These are phyloP conservation scores for Scytalidium lignicola DNA, from an alignment of 2,329 filamentous ascomycete genomes.

Conservation along the genomic window DNA sequence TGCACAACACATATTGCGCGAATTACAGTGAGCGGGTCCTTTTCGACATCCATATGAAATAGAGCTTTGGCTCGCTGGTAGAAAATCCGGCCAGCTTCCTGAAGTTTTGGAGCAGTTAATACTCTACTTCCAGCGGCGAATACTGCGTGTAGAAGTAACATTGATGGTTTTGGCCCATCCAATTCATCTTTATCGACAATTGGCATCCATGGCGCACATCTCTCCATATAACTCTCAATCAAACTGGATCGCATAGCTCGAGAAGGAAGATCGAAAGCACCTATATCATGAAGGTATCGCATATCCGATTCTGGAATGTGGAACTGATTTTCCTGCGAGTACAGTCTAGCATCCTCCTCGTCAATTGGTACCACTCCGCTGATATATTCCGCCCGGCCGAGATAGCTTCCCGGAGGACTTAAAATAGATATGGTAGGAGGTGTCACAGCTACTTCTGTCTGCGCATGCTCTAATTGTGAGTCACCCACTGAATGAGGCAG, in stretches of 20 bases:
- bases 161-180: conserved; percentile 19
- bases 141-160: conserved; percentile 33
- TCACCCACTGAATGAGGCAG: too few species aligned
- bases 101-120: conserved; percentile 14
- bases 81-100: conserved; percentile 25
- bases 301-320: background rate
- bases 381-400: background rate
- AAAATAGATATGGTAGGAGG: too few species aligned
- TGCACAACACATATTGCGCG: conserved; percentile 28
- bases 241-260: conserved; percentile 9
- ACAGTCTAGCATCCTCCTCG: background rate
- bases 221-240: conserved; percentile 13
- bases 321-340: background rate
- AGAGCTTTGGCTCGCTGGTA: conserved; percentile 29
- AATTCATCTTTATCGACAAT: conserved; percentile 20
- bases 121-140: conserved; percentile 37
- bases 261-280: conserved; percentile 3
- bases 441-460: too few species aligned
- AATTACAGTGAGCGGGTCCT: conserved; percentile 26
- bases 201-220: conserved; percentile 16
- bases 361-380: background rate
- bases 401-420: background rate
- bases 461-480: too few species aligned
- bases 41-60: conserved; percentile 29
- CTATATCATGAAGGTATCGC: background rate